Conservation (phyloP, 768 basidiomycete species). For the Panellus pusillus region DNA sequence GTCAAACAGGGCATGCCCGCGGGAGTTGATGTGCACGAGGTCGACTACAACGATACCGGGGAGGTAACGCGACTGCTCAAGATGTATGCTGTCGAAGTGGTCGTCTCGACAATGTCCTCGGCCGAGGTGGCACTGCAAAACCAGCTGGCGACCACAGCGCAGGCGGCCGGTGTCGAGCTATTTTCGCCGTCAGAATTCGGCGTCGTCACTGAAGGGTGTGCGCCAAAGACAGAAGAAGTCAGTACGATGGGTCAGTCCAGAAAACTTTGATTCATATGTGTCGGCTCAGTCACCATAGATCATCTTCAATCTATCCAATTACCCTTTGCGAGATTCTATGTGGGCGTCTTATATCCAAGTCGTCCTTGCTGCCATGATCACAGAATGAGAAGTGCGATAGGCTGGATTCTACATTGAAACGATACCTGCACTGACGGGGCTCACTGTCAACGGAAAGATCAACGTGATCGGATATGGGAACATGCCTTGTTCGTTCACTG, state of each 20-base stretch:
- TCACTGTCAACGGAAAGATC: constrained; percentile 31
- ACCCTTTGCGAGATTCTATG: constrained; percentile 34
- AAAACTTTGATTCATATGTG: constrained; percentile 1
- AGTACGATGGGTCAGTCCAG: constrained; percentile 28
- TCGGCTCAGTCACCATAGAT: constrained; percentile 22
- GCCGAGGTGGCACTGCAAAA: constrained; percentile 30
- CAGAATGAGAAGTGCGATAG: constrained; percentile 14
- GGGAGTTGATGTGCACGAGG: constrained; percentile 23
- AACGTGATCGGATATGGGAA: constrained; percentile 34
- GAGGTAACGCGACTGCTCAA: constrained; percentile 24
- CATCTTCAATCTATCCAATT: constrained; percentile 30
- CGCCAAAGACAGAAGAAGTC: constrained; percentile 21
- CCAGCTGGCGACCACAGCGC: constrained; percentile 31
- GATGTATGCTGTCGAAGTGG: constrained; percentile 31
- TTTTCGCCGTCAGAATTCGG: constrained; percentile 39
- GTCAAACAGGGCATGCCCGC: constrained; percentile 8
- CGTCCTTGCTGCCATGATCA: neutral
- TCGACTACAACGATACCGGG: constrained; percentile 28
- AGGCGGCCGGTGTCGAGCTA: constrained; percentile 32
- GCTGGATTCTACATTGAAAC: constrained; percentile 35
- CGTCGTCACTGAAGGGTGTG: constrained; percentile 33
- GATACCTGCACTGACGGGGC: constrained; percentile 31
- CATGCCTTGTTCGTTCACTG: constrained; percentile 29
- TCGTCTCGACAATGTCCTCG: constrained; percentile 33
- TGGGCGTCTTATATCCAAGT: constrained; percentile 13